phyloP scores from a whole-genome alignment of 75 land plant species.

The Chamaecyparis obtusa region DNA sequence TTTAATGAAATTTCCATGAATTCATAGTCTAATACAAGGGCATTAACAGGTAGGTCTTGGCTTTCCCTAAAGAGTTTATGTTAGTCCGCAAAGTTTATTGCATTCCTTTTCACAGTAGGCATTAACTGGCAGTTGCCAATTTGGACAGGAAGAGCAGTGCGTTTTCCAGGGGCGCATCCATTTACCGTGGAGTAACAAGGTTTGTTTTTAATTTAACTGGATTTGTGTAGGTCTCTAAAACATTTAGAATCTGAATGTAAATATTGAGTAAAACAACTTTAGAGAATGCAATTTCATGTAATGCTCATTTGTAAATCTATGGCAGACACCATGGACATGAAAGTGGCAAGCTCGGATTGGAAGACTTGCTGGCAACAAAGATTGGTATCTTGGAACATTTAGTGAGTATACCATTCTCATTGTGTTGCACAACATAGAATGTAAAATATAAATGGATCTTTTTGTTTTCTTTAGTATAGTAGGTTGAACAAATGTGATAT shows the following conservation, averaged over 20 bases:
- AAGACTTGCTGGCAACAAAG: slow-evolving; percentile 85
- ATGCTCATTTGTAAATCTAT: not conserved
- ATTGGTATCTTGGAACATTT: slow-evolving; percentile 81
- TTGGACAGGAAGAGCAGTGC: slow-evolving; percentile 9
- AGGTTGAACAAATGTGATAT: not conserved
- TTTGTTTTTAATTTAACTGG: not conserved
- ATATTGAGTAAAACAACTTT: not conserved
- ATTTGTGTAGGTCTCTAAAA: not conserved
- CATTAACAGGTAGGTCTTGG: not conserved
- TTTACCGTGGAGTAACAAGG: not conserved
- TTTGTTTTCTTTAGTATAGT: not conserved
- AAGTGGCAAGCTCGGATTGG: slow-evolving; percentile 91
- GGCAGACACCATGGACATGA: slow-evolving; percentile 83
- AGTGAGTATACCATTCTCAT: slow-evolving; percentile 45
- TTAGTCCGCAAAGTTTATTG: not conserved
- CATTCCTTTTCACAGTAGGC: not conserved
- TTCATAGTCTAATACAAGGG: not conserved
- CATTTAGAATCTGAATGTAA: not conserved
- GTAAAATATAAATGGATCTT: not conserved
- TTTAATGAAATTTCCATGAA: not conserved
- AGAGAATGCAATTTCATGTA: not conserved
- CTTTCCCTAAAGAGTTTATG: not conserved
- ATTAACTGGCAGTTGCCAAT: not conserved
- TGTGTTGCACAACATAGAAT: not conserved
- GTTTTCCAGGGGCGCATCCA: slow-evolving; percentile 4